Percentiles rank a stretch among this genome's conserved stretches.
phyloP scores from a whole-genome alignment of 129 eudicot genomes.

The sunflower (Helianthus annuus) region HanXRQr2.0-SUNRISE NC_035435.2:27908760-27909259 shows the following conservation, averaged over 20 bases:
- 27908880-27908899: too few species aligned
- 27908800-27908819: too few species aligned
- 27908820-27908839: too few species aligned
- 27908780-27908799: too few species aligned
- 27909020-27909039: background rate
- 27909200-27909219: conserved; percentile 1
- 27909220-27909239: conserved; percentile 7
- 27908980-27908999: background rate
- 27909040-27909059: conserved; percentile 1
- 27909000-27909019: background rate
- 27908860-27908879: background rate
- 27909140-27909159: background rate
- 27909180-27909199: background rate
- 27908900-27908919: too few species aligned
- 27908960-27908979: background rate
- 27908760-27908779: too few species aligned
- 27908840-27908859: too few species aligned
- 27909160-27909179: conserved; percentile 16
- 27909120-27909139: conserved; percentile 3
- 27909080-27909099: background rate
- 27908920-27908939: too few species aligned
- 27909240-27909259: conserved; percentile 11
- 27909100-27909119: background rate
- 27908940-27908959: background rate
- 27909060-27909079: background rate